These are phyloP conservation scores for Apostasia ramifera DNA, from an alignment of 106 monocot genomes.

Conservation along the genomic window DNA sequence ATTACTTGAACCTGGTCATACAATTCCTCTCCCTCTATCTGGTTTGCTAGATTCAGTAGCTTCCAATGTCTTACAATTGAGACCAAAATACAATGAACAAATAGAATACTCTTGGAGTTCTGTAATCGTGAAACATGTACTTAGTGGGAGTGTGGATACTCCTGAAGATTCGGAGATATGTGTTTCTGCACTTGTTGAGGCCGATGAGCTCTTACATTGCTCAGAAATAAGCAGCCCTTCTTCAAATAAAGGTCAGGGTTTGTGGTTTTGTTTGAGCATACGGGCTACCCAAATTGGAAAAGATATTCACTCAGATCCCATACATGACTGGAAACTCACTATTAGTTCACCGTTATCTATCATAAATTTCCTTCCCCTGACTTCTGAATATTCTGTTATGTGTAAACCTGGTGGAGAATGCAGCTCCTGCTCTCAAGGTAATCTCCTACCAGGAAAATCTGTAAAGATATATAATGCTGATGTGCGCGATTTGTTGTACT, in stretches of 20 bases:
- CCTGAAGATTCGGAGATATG: slow-evolving; percentile 52
- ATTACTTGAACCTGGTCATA: slow-evolving; percentile 61
- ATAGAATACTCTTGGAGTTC: slow-evolving; percentile 80
- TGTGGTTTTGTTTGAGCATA: slow-evolving; percentile 87
- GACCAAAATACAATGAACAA: slow-evolving; percentile 31
- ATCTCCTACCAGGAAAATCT: slow-evolving; percentile 50
- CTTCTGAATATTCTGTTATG: slow-evolving; percentile 57
- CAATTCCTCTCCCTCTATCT: slow-evolving; percentile 69
- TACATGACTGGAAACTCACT: slow-evolving; percentile 90
- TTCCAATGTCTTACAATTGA: slow-evolving; percentile 59
- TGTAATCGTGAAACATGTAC: slow-evolving; percentile 27
- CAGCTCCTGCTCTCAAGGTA: slow-evolving; percentile 30
- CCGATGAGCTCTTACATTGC: slow-evolving; percentile 56
- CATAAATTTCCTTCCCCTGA: slow-evolving; percentile 72
- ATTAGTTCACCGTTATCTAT: slow-evolving; percentile 66
- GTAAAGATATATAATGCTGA: slow-evolving; percentile 75
- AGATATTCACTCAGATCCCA: slow-evolving; percentile 75
- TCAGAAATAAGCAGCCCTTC: slow-evolving; percentile 33
- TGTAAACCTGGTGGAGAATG: slow-evolving; percentile 27
- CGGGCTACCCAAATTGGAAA: slow-evolving; percentile 80
- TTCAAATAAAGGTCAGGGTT: slow-evolving; percentile 22
- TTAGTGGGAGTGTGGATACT: slow-evolving; percentile 17
- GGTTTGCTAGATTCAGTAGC: slow-evolving; percentile 49
- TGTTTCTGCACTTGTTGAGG: slow-evolving; percentile 66
- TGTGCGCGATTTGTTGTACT: slow-evolving; percentile 56